phyloP scores from a whole-genome alignment of 1,139 yeast species.

The Yamadazyma diddensiae region DNA sequence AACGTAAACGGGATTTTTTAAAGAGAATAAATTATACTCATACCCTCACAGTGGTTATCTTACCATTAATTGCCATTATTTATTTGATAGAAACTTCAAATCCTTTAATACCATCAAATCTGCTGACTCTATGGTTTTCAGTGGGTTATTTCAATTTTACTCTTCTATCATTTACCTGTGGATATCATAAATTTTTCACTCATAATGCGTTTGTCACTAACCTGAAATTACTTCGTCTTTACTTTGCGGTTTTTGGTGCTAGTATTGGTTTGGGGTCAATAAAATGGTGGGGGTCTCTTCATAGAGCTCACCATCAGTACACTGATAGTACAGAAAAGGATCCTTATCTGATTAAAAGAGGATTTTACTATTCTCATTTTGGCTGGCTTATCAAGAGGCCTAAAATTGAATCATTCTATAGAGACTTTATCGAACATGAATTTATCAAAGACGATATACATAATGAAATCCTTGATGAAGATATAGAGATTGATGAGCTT shows the following conservation, averaged over 20 bases:
- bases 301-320: conserved; percentile 66
- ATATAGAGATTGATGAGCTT: conserved; percentile 25
- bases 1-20: conserved; percentile 31
- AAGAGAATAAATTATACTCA: conserved; percentile 32
- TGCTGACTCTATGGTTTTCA: conserved; percentile 29
- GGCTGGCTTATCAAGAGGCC: conserved; percentile 64
- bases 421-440: conserved; percentile 39
- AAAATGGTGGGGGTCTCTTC: conserved; percentile 62
- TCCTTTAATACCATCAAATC: conserved; percentile 23
- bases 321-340: conserved; percentile 65
- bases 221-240: conserved; percentile 31
- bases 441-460: conserved; percentile 19
- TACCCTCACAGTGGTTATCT: conserved; percentile 29
- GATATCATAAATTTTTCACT: conserved; percentile 49
- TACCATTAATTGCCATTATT: conserved; percentile 26
- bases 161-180: conserved; percentile 39
- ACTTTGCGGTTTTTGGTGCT: conserved; percentile 53
- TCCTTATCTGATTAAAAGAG: conserved; percentile 62
- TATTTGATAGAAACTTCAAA: conserved; percentile 20
- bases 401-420: conserved; percentile 31
- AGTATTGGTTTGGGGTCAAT: conserved; percentile 64
- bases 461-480: conserved; percentile 11
- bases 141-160: conserved; percentile 37
- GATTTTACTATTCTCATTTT: conserved; percentile 57
- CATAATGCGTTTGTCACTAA: conserved; percentile 53